Evolutionary conservation across 768 basidiomycete genomes (phyloP), one percentile per base, ranked within the genome.

Genomic region (Agaricus subrufescens): DNA sequence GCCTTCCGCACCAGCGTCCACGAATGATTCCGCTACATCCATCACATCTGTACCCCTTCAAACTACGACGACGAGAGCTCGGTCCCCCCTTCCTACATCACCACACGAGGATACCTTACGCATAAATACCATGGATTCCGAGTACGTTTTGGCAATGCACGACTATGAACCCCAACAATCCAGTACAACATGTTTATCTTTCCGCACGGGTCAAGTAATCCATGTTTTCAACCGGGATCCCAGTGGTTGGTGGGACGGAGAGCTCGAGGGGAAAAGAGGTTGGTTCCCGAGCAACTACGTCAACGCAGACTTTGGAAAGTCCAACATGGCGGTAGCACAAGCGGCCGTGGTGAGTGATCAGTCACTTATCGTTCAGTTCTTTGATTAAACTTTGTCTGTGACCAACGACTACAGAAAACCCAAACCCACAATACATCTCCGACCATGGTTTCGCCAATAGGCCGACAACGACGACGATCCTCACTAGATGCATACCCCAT

Each of bases 251-350:
- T 98, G 96, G 96, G 95, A 99, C 66, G 97, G 97, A 9, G 94
- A 98, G 71, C 69, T 96, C 15, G 89, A 93, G 37, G 89, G 86
- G 2, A 74, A 86, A 58, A 75, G 95, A 63, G 97, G 97, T 11
- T 99, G 97, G 97, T 98, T 98, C 71, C 97, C 97, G 19, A 94
- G 92, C 65, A 99, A 98, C 71, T 98, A 97, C 72, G 90, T 92
- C 60, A 87, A 85, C 61, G 73, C 80, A 14, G 85, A 87, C 61
- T 74, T 80, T 50, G 77, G 77, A 50, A 76, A 82, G 57, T 72
- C 81, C 23, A 70, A 80, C 34, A 34, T 42, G 14, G 40, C 10
- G 3, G 19, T 42, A 51, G 67, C 65, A 56, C 66, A 27, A 37
- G 14, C n/a, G 14, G 37, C 29, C 25, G 45, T 71, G 44, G 75